These are phyloP conservation scores for Salix purpurea DNA, from an alignment of 345 rosid species.

Conservation along the genomic window DNA sequence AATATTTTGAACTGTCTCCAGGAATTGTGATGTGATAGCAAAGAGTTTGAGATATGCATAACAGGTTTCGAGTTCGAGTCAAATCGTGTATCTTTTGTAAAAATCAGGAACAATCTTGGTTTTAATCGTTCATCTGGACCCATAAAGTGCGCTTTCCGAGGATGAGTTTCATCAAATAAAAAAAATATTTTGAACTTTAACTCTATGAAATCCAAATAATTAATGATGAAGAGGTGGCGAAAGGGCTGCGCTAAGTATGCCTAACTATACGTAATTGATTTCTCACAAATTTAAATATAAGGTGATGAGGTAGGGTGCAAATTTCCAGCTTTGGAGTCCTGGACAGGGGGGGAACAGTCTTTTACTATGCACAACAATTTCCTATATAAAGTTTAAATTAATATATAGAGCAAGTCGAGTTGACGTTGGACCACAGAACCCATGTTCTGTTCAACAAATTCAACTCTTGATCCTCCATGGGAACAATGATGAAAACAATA, in stretches of 20 bases:
- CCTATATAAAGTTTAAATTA: not conserved
- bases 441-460: not conserved
- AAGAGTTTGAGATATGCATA: no score
- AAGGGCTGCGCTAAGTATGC: not conserved
- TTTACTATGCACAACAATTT: not conserved
- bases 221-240: not conserved
- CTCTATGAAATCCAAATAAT: not conserved
- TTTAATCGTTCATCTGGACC: rapidly evolving
- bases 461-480: not conserved
- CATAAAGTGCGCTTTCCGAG: rapidly evolving
- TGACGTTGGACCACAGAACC: not conserved
- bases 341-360: not conserved
- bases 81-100: no score
- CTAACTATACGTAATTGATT: not conserved
- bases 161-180: no score
- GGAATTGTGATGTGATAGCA: no score
- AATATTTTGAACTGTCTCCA: not conserved
- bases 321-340: not conserved
- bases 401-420: not conserved
- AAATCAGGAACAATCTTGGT: no score
- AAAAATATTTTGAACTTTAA: not conserved
- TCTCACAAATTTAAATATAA: not conserved
- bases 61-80: no score
- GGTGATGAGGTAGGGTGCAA: not conserved
- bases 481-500: not conserved